These are phyloP conservation scores for Madurella fahalii DNA, from an alignment of 2,329 filamentous ascomycete genomes.

Conservation along the genomic window DNA sequence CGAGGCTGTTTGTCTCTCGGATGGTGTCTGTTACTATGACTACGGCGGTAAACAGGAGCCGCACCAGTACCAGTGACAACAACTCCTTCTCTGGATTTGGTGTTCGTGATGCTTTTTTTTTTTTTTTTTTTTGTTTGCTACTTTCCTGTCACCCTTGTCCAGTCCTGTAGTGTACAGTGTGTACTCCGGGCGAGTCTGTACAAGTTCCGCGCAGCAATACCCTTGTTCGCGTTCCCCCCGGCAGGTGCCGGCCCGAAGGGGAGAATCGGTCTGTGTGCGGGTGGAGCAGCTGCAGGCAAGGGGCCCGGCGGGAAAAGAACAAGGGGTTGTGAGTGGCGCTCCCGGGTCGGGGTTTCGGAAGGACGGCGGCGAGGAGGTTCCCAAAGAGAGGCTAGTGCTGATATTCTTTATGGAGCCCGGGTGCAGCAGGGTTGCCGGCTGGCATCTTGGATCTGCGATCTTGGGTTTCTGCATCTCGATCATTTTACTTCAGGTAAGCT, in stretches of 20 bases:
- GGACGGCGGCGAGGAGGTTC: slow-evolving; percentile 9
- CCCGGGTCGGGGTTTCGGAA: slow-evolving; percentile 3
- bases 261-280: neutral
- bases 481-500: slow-evolving; percentile 10
- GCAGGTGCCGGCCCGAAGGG: neutral
- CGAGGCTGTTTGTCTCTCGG: too few species aligned
- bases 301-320: neutral
- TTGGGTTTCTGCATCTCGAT: slow-evolving; percentile 14
- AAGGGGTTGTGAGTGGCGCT: neutral
- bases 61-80: too few species aligned
- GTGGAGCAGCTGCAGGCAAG: neutral
- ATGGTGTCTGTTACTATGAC: too few species aligned
- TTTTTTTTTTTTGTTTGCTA: too few species aligned
- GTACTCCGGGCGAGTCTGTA: neutral
- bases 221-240: neutral
- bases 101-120: too few species aligned
- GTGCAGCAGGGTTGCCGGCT: neutral
- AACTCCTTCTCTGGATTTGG: too few species aligned
- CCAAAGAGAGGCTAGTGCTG: slow-evolving; percentile 13
- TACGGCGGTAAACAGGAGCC: too few species aligned
- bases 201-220: too few species aligned
- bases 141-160: too few species aligned
- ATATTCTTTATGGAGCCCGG: neutral
- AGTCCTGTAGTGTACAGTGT: neutral
- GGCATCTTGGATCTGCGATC: slow-evolving; percentile 18